A percentile compares a stretch with the other conserved stretches of the same genome.
These are phyloP conservation scores for Suillus subalutaceus DNA, from an alignment of 768 basidiomycete genomes.

Conservation along the genomic window DNA sequence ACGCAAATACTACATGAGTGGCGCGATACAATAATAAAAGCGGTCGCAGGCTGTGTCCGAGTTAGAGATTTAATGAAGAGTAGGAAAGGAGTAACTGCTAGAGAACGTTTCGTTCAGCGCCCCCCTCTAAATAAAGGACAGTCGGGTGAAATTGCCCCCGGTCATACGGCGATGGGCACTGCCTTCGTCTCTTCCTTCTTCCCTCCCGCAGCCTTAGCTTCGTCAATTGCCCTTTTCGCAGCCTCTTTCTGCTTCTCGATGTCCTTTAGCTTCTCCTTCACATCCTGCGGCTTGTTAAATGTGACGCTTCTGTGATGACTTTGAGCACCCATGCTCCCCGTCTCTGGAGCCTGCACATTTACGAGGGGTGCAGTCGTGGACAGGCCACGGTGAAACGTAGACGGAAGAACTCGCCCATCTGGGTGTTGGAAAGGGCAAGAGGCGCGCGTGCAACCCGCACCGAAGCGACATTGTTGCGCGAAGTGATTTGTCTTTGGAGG, in stretches of 20 bases:
- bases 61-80: neutral
- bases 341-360: conserved; percentile 61
- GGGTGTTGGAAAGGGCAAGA: conserved; percentile 93
- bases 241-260: conserved; percentile 57
- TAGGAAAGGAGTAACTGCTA: neutral
- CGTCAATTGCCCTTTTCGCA: conserved; percentile 67
- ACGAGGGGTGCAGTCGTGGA: conserved; percentile 62
- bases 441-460: conserved; percentile 81
- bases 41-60: conserved; percentile 5
- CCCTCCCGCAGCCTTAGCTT: conserved; percentile 61
- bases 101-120: neutral
- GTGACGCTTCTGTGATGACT: conserved; percentile 73
- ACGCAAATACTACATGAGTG: conserved; percentile 9
- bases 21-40: conserved; percentile 8
- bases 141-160: neutral
- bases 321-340: conserved; percentile 63
- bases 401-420: conserved; percentile 77
- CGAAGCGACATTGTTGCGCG: conserved; percentile 76
- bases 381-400: conserved; percentile 80
- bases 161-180: conserved; percentile 40
- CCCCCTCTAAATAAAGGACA: conserved; percentile 1
- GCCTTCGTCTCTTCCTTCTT: conserved; percentile 64
- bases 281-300: conserved; percentile 55
- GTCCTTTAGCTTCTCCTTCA: conserved; percentile 47
- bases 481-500: conserved; percentile 50